Conservation (phyloP, 2,329 filamentous ascomycete species). For the Epichloe gansuensis region DNA sequence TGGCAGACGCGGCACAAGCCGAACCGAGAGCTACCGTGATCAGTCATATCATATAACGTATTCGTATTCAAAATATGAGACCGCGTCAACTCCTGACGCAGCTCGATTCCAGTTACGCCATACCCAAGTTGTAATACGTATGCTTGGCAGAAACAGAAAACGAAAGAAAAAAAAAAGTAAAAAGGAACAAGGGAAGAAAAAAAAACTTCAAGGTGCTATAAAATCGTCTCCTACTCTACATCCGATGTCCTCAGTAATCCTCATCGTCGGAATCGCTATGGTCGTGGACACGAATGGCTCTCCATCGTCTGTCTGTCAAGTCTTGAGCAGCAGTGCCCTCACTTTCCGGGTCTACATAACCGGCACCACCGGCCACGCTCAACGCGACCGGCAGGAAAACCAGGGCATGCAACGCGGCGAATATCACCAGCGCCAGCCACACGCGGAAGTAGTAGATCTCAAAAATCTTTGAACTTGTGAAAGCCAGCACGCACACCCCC, state of each 20-base stretch:
- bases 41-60: background rate
- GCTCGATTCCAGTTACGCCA: background rate
- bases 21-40: no score
- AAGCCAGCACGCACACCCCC: slow-evolving; percentile 82
- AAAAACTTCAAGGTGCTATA: background rate
- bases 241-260: slow-evolving; percentile 20
- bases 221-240: background rate
- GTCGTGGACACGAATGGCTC: slow-evolving; percentile 65
- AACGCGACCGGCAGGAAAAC: slow-evolving; percentile 85
- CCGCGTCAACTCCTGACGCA: background rate
- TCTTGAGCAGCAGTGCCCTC: slow-evolving; percentile 87
- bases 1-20: no score
- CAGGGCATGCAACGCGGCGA: slow-evolving; percentile 78
- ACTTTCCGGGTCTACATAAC: slow-evolving; percentile 76
- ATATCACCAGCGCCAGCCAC: slow-evolving; percentile 82
- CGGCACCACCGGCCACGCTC: slow-evolving; percentile 72
- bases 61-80: background rate
- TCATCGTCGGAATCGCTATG: slow-evolving; percentile 61
- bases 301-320: slow-evolving; percentile 64
- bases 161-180: background rate
- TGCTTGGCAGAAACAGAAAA: background rate
- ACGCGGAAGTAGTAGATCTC: slow-evolving; percentile 99
- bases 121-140: background rate
- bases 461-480: slow-evolving; percentile 95
- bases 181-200: background rate